Evolutionary conservation across 768 basidiomycete species (phyloP).

Genomic region (Hygrocybe coccinea): DNA sequence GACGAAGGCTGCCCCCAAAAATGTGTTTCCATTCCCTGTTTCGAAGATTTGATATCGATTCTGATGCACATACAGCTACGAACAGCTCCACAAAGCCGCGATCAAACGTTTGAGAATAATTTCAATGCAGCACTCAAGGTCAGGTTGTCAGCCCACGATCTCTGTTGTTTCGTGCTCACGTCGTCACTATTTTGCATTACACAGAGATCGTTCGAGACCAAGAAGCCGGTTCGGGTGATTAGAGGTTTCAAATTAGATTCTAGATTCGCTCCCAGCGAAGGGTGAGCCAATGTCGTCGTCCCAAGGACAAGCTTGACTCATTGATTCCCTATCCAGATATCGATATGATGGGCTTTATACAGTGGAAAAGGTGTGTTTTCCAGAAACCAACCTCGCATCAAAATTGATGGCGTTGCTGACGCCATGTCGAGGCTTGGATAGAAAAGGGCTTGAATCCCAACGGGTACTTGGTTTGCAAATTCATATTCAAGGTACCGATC

Average conservation of each 20-base stretch:
- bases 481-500: conserved; percentile 63
- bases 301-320: neutral
- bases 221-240: conserved; percentile 81
- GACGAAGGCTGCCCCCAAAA: conserved; percentile 76
- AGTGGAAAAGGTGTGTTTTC: conserved; percentile 57
- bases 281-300: conserved; percentile 38
- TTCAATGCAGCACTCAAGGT: conserved; percentile 70
- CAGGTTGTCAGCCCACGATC: conserved; percentile 1
- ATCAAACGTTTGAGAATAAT: conserved; percentile 74
- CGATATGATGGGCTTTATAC: conserved; percentile 87
- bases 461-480: conserved; percentile 81
- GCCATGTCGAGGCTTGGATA: conserved; percentile 55
- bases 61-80: conserved; percentile 55
- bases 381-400: neutral
- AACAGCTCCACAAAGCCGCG: conserved; percentile 79
- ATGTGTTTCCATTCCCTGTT: conserved; percentile 40
- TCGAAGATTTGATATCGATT: neutral
- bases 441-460: conserved; percentile 64
- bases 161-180: neutral
- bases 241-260: conserved; percentile 76
- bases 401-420: conserved; percentile 2
- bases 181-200: neutral
- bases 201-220: conserved; percentile 72
- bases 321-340: conserved; percentile 45
- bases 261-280: conserved; percentile 72